Evolutionary conservation across 2,329 filamentous ascomycete species (phyloP), one percentile per base, ranked within the genome.

Genomic region (Hypocrella siamensis): DNA sequence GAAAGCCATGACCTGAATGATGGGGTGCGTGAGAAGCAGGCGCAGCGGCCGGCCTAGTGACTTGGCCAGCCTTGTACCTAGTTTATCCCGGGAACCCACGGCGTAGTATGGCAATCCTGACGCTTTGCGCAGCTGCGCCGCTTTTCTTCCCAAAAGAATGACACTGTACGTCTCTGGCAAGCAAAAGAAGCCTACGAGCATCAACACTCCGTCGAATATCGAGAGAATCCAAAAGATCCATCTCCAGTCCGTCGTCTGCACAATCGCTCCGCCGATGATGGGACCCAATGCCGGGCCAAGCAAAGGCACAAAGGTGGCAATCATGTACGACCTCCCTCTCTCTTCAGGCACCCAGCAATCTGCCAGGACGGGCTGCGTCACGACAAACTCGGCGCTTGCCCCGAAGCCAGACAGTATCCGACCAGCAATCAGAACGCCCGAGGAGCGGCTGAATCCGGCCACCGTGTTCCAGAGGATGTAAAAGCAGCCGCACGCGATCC

Each of bases 171-270:
- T 65, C 48, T 79, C 75, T 39, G 74, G 63, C 4, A 84, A 60
- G 14, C 67, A 67, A 30, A 80, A 49, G 5, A 77, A 18, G 2
- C 54, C 77, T 6, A 65, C 53, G 9, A 65, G 36, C 46, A 80
- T 75, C 31, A 83, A 67, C 10, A 70, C 36, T 2, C 61, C 75
- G 35, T 73, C 70, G 8, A 56, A 53, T 35, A 82, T 75, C 1
- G 71, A 70, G 1, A 74, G 78, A 0, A 70, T 61, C 53, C 68
- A 80, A 54, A 83, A 84, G 6, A 72, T 68, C 79, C 79, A 84
- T 25, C 77, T 65, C 79, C 79, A 84, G 1, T 65, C 72, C 6
- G 67, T 62, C 5, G 70, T 59, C 34, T 47, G 44, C 6, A 54
- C 51, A 6, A 63, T 41, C 19, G 52, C 56, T 3, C 57, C 54